Conservation (phyloP, 164 flowering plant species). For the Berberis vulgaris region DNA sequence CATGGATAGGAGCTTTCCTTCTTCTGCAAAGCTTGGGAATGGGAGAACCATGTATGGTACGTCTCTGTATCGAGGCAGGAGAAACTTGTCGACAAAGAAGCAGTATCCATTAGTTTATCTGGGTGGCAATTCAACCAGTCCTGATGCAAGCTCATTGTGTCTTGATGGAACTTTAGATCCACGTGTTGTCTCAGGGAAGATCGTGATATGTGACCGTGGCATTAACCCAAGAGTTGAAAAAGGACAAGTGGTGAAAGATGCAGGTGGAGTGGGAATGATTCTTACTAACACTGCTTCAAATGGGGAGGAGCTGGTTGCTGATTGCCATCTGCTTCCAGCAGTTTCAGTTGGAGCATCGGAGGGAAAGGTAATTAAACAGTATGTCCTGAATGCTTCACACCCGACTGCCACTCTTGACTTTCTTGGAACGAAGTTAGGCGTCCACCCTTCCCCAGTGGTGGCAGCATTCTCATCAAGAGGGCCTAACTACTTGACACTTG, state of each 20-base stretch:
- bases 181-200: conserved; percentile 27
- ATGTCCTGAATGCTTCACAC: conserved; percentile 5
- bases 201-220: conserved; percentile 42
- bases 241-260: conserved; percentile 34
- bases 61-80: conserved; percentile 65
- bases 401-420: conserved; percentile 25
- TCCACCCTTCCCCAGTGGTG: conserved; percentile 22
- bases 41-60: conserved; percentile 37
- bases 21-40: conserved; percentile 46
- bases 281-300: conserved; percentile 20
- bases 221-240: conserved; percentile 22
- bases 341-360: conserved; percentile 18
- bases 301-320: conserved; percentile 28
- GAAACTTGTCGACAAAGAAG: conserved; percentile 21
- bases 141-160: conserved; percentile 62
- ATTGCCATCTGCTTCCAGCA: conserved; percentile 28
- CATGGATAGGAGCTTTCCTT: conserved; percentile 80
- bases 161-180: conserved; percentile 39
- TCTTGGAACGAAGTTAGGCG: conserved; percentile 19
- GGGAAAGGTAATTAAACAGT: conserved; percentile 22
- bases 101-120: conserved; percentile 54
- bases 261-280: conserved; percentile 39
- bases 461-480: conserved; percentile 37
- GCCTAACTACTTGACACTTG: conserved; percentile 23
- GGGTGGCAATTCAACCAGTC: conserved; percentile 52